A percentile compares a stretch with the other conserved stretches of the same genome.
Conservation (phyloP, 2,329 filamentous ascomycete genomes). For the Clarireedia homoeocarpa region DNA sequence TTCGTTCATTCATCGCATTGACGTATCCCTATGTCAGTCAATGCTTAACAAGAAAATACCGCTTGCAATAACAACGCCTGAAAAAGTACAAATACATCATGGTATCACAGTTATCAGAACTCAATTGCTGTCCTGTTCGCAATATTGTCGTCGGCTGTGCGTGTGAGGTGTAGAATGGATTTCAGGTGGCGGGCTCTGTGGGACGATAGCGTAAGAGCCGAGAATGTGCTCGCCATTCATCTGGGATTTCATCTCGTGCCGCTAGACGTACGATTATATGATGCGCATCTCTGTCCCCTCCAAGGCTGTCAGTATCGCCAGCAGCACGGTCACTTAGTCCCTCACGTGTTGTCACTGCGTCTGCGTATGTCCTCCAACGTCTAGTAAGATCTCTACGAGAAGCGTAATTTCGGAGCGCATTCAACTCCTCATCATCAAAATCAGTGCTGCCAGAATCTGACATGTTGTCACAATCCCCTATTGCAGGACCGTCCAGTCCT, state of each 20-base stretch:
- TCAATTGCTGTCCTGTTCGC: background rate
- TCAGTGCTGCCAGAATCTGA: constrained; percentile 21
- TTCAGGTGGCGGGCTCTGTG: constrained; percentile 30
- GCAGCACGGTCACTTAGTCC: constrained; percentile 28
- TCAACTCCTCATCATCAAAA: constrained; percentile 32
- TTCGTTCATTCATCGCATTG: too few relatives aligned
- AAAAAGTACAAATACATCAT: constrained; percentile 16
- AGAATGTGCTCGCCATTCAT: constrained; percentile 64
- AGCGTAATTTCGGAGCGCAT: constrained; percentile 8
- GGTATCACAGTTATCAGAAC: constrained; percentile 14
- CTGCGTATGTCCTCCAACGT: constrained; percentile 22
- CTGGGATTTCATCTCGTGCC: constrained; percentile 66
- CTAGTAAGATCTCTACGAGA: constrained; percentile 2
- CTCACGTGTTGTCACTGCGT: constrained; percentile 25
- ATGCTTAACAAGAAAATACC: background rate
- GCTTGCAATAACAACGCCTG: background rate
- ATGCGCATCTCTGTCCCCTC: constrained; percentile 45
- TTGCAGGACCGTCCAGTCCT: constrained; percentile 11
- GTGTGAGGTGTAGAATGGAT: background rate
- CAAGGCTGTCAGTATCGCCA: constrained; percentile 22
- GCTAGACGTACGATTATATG: constrained; percentile 64
- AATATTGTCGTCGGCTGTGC: too few relatives aligned
- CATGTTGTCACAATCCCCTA: constrained; percentile 23
- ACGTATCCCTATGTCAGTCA: background rate
- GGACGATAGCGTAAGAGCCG: constrained; percentile 49